Evolutionary conservation across 352 stramenopile species (phyloP).

Genomic region (Elongisporangium senticosum): DNA sequence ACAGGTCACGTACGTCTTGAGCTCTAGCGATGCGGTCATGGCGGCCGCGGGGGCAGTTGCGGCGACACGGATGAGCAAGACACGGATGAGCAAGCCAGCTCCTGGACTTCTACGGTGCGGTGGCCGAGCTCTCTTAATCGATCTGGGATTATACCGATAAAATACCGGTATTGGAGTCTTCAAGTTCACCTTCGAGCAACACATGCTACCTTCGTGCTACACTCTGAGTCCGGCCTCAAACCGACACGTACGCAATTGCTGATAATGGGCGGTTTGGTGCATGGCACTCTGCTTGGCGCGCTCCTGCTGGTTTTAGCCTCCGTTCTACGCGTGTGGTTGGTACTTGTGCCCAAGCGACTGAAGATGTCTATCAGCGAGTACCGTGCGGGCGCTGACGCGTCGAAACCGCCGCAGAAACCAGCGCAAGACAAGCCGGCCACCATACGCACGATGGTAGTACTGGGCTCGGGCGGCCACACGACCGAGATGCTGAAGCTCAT

Average conservation of each 20-base stretch:
- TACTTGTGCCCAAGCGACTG: conserved; percentile 18
- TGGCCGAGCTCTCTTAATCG: too few species aligned
- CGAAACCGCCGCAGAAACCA: conserved; percentile 15
- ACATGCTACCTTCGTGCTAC: not conserved
- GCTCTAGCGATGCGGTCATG: conserved; percentile 24
- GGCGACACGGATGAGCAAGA: too few species aligned
- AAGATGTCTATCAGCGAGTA: conserved; percentile 19
- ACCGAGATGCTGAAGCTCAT: conserved; percentile 95
- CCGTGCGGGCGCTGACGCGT: not conserved
- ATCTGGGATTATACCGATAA: not conserved
- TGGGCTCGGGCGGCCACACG: conserved; percentile 89
- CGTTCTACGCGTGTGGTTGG: conserved; percentile 20
- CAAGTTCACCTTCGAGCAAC: not conserved
- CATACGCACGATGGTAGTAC: conserved; percentile 71
- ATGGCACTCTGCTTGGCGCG: conserved; percentile 9
- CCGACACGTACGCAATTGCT: not conserved
- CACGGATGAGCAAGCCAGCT: not conserved
- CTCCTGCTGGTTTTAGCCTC: conserved; percentile 14
- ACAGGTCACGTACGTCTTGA: conserved; percentile 57
- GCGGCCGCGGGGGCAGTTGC: not conserved
- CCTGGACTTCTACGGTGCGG: not conserved
- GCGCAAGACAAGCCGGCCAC: not conserved
- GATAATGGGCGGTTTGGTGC: conserved; percentile 6
- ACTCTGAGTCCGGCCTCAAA: not conserved
- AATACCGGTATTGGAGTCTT: not conserved